These are phyloP conservation scores for Yamadazyma philogaea DNA, from an alignment of 805 yeast genomes.

Conservation along the genomic window DNA sequence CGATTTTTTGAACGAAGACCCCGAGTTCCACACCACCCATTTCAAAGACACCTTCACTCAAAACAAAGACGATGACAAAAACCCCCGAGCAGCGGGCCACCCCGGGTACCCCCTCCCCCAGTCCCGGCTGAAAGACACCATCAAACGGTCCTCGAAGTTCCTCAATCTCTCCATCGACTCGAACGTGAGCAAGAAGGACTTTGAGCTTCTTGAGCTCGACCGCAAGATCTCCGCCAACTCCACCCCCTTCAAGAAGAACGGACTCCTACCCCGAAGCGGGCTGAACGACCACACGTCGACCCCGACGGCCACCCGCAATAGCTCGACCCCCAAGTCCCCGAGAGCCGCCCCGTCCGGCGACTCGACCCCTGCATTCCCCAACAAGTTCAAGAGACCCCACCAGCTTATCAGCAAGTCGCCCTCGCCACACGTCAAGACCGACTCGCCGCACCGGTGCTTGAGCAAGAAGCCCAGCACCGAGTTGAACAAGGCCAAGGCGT, in stretches of 20 bases:
- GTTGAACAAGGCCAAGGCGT: neutral
- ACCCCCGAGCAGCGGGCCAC: neutral
- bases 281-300: neutral
- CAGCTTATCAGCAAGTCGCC: constrained; percentile 43
- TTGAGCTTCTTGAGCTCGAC: constrained; percentile 3
- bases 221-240: neutral
- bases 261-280: neutral
- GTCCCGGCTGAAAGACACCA: constrained; percentile 17
- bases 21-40: neutral
- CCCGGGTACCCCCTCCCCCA: constrained; percentile 7
- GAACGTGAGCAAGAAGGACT: constrained; percentile 9
- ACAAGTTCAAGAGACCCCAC: constrained; percentile 44
- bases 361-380: constrained; percentile 16
- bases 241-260: constrained; percentile 4
- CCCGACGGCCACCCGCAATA: constrained; percentile 2
- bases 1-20: neutral
- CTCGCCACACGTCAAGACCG: constrained; percentile 24
- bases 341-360: constrained; percentile 4
- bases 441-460: constrained; percentile 3
- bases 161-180: constrained; percentile 40
- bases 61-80: neutral
- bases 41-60: neutral
- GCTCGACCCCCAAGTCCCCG: constrained; percentile 7
- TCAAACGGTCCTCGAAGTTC: constrained; percentile 41
- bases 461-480: constrained; percentile 5